Base-by-base conservation (phyloP, 176 grass and related monocot species). In the Luzula sylvatica region DNA sequence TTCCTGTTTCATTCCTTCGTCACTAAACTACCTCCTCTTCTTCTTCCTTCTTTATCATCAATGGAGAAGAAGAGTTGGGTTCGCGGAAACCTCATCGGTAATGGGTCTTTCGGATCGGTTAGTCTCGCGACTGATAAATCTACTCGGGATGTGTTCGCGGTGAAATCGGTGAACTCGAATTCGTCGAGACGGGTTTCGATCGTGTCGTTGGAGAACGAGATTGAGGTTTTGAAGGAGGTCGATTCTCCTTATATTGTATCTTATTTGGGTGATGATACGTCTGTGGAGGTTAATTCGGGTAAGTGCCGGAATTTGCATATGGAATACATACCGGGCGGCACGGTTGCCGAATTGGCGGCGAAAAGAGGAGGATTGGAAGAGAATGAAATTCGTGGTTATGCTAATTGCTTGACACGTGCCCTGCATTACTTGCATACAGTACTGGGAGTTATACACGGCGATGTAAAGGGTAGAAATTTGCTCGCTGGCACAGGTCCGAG, bases 401-500 rank as follows among this genome's bases (percentile, higher is more conserved):
- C 79, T 7, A 38, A 77, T 7, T 54, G 77, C n/a, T 65, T 89
- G 59, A 56, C 65, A 25, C 48, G 32, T 23, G 93, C 72, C 8
- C 76, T 98, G 55, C 72, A 25, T 20, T 87, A 98, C 72, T 79
- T 92, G 15, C 93, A 92, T 54, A 57, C 29, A 16, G 61, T 74
- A 30, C 77, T 84, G 18, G 71, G 86, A 26, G 68, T 87, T 14
- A 71, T 98, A 65, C 86, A 98, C 81, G 79, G 92, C 8, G 92
- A 98, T 52, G 78, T 98, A 20, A 98, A 90, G 81, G 81, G 78
- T 1, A 41, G 68, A 46, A 98, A 98, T 71, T 72, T 90, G 67
- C 78, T 98, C 26, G 25, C 76, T 3, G 78, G 68, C 22, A 50
- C 32, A 0, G 26, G 5, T 0, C 39, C 14, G 1, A 20, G 11